Conservation (phyloP, 352 stramenopile genomes). For the Phytophthora hibernalis region DNA sequence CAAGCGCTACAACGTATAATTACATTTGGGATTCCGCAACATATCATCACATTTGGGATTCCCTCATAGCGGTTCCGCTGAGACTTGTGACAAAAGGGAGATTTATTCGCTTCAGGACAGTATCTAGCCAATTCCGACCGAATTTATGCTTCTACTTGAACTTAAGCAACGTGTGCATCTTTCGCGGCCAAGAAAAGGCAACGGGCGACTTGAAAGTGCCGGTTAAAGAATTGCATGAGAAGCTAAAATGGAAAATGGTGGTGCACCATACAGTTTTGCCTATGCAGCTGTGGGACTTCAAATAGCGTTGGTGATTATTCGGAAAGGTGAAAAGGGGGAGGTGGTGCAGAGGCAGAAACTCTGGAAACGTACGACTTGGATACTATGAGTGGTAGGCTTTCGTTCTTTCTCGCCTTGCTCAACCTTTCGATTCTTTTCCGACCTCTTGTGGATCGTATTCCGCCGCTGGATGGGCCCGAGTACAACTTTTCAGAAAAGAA, state of each 20-base stretch:
- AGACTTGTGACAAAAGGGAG: slow-evolving; percentile 12
- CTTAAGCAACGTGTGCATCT: slow-evolving; percentile 18
- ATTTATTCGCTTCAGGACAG: slow-evolving; percentile 22
- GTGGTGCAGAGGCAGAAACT: slow-evolving; percentile 28
- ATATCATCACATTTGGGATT: slow-evolving; percentile 32
- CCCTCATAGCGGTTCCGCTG: slow-evolving; percentile 13
- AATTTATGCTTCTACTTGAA: slow-evolving; percentile 27
- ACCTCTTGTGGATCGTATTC: slow-evolving; percentile 17
- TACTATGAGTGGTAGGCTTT: slow-evolving; percentile 20
- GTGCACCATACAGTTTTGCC: slow-evolving; percentile 28
- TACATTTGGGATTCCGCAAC: slow-evolving; percentile 9
- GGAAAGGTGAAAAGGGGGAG: slow-evolving; percentile 7
- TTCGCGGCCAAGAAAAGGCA: slow-evolving; percentile 27
- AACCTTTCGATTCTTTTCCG: slow-evolving; percentile 40
- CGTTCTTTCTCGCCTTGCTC: slow-evolving; percentile 36
- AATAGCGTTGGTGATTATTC: slow-evolving; percentile 32
- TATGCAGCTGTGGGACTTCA: slow-evolving; percentile 1
- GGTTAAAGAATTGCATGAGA: slow-evolving; percentile 29
- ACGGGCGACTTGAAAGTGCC: slow-evolving; percentile 16
- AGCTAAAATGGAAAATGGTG: slow-evolving; percentile 33
- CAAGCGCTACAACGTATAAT: slow-evolving; percentile 19
- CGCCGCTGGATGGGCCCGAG: slow-evolving; percentile 5
- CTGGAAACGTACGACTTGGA: slow-evolving; percentile 35
- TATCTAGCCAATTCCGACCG: slow-evolving; percentile 10
- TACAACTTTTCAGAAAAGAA: slow-evolving; percentile 5